phyloP scores from a whole-genome alignment of 108 stramenopile species.

The Nitzschia sp. region DNA sequence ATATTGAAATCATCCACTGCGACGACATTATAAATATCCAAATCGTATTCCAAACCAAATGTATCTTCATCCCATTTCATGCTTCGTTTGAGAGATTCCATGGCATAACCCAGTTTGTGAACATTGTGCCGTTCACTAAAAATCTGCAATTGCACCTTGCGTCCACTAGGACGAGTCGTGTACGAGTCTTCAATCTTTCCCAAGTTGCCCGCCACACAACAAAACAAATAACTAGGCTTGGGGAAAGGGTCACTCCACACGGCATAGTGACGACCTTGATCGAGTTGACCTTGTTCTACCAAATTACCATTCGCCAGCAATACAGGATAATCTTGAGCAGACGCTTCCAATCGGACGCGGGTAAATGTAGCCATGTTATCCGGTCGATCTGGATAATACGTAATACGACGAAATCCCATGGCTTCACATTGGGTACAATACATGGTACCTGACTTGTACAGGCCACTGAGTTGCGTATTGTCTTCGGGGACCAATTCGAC shows the following conservation, averaged over 20 bases:
- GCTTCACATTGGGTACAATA: conserved; percentile 93
- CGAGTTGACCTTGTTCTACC: conserved; percentile 55
- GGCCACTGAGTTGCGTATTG: conserved; percentile 90
- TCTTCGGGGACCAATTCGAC: conserved; percentile 84
- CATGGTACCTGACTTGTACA: conserved; percentile 88
- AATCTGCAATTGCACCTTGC: conserved; percentile 79
- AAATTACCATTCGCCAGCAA: conserved; percentile 94
- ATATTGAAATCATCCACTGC: conserved; percentile 91
- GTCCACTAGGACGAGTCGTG: conserved; percentile 68
- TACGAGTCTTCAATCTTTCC: conserved; percentile 78
- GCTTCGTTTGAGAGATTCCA: conserved; percentile 82
- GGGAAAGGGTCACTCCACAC: conserved; percentile 94
- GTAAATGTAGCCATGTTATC: conserved; percentile 94
- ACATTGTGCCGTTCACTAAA: conserved; percentile 87
- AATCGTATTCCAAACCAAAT: conserved; percentile 95
- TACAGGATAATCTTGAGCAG: conserved; percentile 77
- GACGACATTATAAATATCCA: conserved; percentile 95
- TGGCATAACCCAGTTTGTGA: conserved; percentile 85
- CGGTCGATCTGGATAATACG: conserved; percentile 93
- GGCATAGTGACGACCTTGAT: conserved; percentile 72
- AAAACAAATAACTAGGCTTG: conserved; percentile 96
- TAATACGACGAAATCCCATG: conserved; percentile 90
- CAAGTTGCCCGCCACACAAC: conserved; percentile 91
- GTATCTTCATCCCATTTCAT: conserved; percentile 98
- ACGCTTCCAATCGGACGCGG: conserved; percentile 77